These are phyloP conservation scores for Capronia coronata DNA, from an alignment of 2,329 filamentous ascomycete species.

Conservation along the genomic window DNA sequence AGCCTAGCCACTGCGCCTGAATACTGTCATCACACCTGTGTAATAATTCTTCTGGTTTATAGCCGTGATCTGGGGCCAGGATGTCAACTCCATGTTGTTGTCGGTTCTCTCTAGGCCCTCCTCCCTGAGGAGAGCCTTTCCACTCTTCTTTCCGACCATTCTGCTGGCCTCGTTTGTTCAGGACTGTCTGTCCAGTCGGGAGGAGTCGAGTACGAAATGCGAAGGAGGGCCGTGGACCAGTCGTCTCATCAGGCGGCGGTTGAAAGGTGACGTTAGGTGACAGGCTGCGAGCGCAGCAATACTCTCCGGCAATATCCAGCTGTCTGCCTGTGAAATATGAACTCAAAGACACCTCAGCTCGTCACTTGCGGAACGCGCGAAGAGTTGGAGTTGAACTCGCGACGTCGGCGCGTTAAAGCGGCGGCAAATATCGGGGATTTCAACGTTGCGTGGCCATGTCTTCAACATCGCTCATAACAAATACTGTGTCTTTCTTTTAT, in stretches of 20 bases:
- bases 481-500: neutral
- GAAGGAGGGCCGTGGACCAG: neutral
- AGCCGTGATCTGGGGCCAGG: conserved; percentile 83
- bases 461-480: neutral
- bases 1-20: conserved; percentile 68
- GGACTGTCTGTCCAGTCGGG: neutral
- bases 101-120: conserved; percentile 79
- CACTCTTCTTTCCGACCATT: conserved; percentile 63
- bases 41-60: conserved; percentile 99
- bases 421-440: neutral
- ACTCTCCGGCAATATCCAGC: neutral
- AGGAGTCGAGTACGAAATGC: neutral
- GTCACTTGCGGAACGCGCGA: neutral
- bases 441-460: no score
- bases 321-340: no score
- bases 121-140: conserved; percentile 42
- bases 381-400: no score
- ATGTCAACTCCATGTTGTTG: conserved; percentile 94
- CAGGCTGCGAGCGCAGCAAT: neutral
- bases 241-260: neutral
- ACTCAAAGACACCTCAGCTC: neutral
- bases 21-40: conserved; percentile 42
- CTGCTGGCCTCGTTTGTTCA: neutral
- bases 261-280: neutral
- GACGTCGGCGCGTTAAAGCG: neutral